Percentiles rank a stretch among this genome's conserved stretches.
Conservation (phyloP, 2,329 filamentous ascomycete species). For the Colletotrichum echinochloae region DNA sequence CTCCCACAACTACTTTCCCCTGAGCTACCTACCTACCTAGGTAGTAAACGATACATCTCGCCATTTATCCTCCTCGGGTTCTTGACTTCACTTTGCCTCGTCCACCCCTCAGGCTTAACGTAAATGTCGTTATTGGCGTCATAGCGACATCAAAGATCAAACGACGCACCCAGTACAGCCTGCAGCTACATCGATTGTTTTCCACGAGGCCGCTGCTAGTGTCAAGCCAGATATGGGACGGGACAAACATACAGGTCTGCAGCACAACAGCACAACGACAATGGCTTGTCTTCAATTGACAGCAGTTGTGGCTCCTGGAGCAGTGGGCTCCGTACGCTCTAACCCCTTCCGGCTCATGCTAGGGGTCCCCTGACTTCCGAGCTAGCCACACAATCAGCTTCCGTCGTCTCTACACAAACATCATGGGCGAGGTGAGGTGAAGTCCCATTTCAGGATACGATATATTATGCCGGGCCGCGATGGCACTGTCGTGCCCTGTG, state of each 20-base stretch:
- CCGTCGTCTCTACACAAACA: conserved; percentile 7
- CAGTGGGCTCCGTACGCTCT: conserved; percentile 19
- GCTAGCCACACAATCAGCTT: conserved; percentile 11
- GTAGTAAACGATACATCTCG: conserved; percentile 2
- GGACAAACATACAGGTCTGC: neutral
- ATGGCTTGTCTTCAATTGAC: conserved; percentile 34
- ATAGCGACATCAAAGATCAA: neutral
- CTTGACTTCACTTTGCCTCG: neutral
- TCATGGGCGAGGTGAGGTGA: conserved; percentile 11
- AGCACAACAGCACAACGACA: conserved; percentile 10
- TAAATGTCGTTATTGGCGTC: neutral
- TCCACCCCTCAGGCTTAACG: neutral
- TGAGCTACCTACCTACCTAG: no score
- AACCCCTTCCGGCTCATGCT: conserved; percentile 23
- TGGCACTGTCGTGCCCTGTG: neutral
- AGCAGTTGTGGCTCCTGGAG: conserved; percentile 26
- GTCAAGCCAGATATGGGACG: neutral
- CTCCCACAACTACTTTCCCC: conserved; percentile 33
- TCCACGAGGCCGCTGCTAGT: neutral
- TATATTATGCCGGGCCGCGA: no score
- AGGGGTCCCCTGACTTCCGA: conserved; percentile 32
- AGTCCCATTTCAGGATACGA: conserved; percentile 1
- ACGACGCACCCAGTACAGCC: neutral
- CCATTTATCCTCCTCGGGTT: neutral
- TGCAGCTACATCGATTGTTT: neutral